A percentile compares a stretch with the other conserved stretches of the same genome.
phyloP scores from a whole-genome alignment of 257 asterid genomes.

The Solanum bukasovii region DNA sequence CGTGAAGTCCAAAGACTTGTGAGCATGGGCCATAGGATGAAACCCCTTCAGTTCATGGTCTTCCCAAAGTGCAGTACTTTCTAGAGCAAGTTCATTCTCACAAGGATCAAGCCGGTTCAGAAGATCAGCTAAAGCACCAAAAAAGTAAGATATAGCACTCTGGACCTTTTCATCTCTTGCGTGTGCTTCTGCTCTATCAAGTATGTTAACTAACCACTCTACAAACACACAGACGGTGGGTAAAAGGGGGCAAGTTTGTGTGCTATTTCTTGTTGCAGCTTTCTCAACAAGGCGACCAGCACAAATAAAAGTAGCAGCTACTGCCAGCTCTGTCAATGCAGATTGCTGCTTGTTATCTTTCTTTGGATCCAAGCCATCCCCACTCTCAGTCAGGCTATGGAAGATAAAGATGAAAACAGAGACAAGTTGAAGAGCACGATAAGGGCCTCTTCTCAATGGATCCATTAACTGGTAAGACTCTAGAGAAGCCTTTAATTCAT shows the following conservation, averaged over 20 bases:
- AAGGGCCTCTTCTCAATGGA: slow-evolving; percentile 58
- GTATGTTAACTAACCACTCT: slow-evolving; percentile 65
- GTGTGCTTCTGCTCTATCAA: slow-evolving; percentile 27
- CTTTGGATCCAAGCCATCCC: slow-evolving; percentile 23
- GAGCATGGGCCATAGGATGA: slow-evolving; percentile 41
- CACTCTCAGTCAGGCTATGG: slow-evolving; percentile 30
- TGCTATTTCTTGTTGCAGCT: slow-evolving; percentile 26
- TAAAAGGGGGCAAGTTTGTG: slow-evolving; percentile 39
- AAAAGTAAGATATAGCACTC: slow-evolving; percentile 51
- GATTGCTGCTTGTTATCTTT: slow-evolving; percentile 21
- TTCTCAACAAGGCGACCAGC: slow-evolving; percentile 59
- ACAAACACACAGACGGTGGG: slow-evolving; percentile 62
- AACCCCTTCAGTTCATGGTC: slow-evolving; percentile 84
- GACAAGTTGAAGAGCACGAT: slow-evolving; percentile 65
- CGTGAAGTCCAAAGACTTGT: slow-evolving; percentile 40
- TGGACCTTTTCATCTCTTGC: slow-evolving; percentile 42
- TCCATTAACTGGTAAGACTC: slow-evolving; percentile 49
- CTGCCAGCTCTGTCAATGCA: slow-evolving; percentile 31
- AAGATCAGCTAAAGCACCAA: slow-evolving; percentile 41
- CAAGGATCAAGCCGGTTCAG: slow-evolving; percentile 29
- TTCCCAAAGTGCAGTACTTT: slow-evolving; percentile 68
- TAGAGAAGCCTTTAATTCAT: slow-evolving; percentile 30
- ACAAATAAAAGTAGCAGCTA: slow-evolving; percentile 54
- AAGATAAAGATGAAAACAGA: slow-evolving; percentile 57
- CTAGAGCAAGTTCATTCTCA: slow-evolving; percentile 6